Conservation (phyloP, 495 filamentous ascomycete genomes). For the Penicillium coprophilum region DNA sequence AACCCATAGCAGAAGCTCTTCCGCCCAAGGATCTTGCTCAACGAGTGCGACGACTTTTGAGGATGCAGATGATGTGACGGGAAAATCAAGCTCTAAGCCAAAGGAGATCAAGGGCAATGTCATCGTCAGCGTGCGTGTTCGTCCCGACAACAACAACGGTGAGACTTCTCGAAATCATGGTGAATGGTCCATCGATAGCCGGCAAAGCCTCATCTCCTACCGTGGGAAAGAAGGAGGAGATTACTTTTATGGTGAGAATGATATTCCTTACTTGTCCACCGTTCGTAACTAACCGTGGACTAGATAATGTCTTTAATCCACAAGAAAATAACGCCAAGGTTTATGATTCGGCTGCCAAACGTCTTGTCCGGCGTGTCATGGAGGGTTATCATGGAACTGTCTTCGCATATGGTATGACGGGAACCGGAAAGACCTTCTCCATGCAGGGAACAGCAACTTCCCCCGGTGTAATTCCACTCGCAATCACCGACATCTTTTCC, state of each 20-base stretch:
- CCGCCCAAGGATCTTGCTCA: constrained; percentile 84
- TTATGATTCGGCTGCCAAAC: constrained; percentile 90
- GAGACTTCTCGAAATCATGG: constrained; percentile 63
- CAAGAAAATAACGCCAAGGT: constrained; percentile 91
- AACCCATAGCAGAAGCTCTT: constrained; percentile 85
- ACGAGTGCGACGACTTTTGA: constrained; percentile 88
- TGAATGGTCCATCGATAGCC: constrained; percentile 94
- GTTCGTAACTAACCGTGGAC: constrained; percentile 5
- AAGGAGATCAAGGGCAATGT: constrained; percentile 90
- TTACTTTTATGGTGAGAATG: constrained; percentile 81
- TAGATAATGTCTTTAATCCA: constrained; percentile 93
- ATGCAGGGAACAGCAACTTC: constrained; percentile 98
- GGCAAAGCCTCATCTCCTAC: constrained; percentile 76
- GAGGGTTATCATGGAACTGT: constrained; percentile 98
- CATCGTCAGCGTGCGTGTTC: constrained; percentile 88
- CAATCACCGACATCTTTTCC: constrained; percentile 98
- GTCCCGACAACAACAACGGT: constrained; percentile 67
- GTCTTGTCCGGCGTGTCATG: constrained; percentile 94
- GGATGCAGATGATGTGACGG: constrained; percentile 49
- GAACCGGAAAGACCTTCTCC: constrained; percentile 97
- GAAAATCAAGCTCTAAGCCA: constrained; percentile 32
- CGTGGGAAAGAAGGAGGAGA: constrained; percentile 87
- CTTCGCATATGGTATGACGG: constrained; percentile 99
- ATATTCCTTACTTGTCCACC: neutral
- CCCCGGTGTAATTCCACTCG: constrained; percentile 95